These are phyloP conservation scores for Pachysandra terminalis DNA, from an alignment of 164 flowering plant species.

Conservation along the genomic window DNA sequence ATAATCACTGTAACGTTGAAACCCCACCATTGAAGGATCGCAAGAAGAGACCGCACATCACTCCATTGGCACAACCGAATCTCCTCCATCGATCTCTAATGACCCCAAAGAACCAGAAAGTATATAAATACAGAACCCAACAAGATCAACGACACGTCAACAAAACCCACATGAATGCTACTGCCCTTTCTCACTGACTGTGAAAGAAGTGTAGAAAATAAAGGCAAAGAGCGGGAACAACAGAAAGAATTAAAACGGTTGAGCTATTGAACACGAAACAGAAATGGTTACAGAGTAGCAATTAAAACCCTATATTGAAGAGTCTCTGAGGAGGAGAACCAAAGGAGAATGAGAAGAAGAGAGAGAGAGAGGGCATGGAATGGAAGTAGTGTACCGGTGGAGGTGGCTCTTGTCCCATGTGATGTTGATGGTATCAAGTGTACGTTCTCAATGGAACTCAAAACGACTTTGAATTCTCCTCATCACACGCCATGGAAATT, in stretches of 20 bases:
- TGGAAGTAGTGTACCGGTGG: no score
- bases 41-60: constrained; percentile 70
- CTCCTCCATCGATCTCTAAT: constrained; percentile 69
- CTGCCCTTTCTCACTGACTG: background rate
- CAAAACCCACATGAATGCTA: constrained; percentile 5
- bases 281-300: background rate
- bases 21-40: no score
- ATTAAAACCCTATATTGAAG: constrained; percentile 6
- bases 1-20: no score
- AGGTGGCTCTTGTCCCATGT: constrained; percentile 13
- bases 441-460: background rate
- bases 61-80: constrained; percentile 54
- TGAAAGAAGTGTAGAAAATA: background rate
- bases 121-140: background rate
- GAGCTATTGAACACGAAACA: no score
- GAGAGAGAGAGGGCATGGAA: no score
- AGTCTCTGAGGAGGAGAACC: background rate
- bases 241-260: constrained; percentile 10
- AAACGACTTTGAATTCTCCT: no score
- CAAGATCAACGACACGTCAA: no score
- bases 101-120: background rate
- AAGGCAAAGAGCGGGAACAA: background rate
- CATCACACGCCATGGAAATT: no score
- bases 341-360: no score
- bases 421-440: constrained; percentile 2